These are phyloP conservation scores for Calycina marina DNA, from an alignment of 2,329 filamentous ascomycete species.

Conservation along the genomic window DNA sequence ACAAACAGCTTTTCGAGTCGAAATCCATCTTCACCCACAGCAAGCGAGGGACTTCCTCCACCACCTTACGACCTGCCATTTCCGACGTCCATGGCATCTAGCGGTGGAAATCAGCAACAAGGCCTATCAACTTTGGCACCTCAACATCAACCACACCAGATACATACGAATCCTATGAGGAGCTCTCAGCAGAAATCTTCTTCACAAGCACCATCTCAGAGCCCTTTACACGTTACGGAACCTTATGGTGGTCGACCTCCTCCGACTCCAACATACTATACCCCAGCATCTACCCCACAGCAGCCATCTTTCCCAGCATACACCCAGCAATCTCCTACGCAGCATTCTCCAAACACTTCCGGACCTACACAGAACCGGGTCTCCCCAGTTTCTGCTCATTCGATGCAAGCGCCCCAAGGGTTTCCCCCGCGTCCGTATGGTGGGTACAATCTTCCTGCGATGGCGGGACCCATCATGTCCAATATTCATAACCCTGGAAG, in stretches of 20 bases:
- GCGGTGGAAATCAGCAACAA: slow-evolving; percentile 20
- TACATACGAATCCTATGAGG: slow-evolving; percentile 30
- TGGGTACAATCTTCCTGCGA: slow-evolving; percentile 42
- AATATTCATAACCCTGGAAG: slow-evolving; percentile 62
- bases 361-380: slow-evolving; percentile 26
- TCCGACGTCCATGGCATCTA: slow-evolving; percentile 39
- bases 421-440: slow-evolving; percentile 33
- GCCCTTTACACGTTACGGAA: slow-evolving; percentile 44
- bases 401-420: slow-evolving; percentile 40
- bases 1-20: slow-evolving; percentile 36
- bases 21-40: slow-evolving; percentile 42
- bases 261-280: slow-evolving; percentile 42
- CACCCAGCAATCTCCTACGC: slow-evolving; percentile 34
- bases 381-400: slow-evolving; percentile 24
- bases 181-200: slow-evolving; percentile 32
- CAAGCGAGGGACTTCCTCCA: slow-evolving; percentile 46
- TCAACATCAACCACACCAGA: slow-evolving; percentile 18
- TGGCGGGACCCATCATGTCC: slow-evolving; percentile 56
- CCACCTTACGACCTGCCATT: slow-evolving; percentile 57
- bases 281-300: slow-evolving; percentile 33
- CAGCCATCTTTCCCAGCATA: slow-evolving; percentile 32
- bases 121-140: slow-evolving; percentile 25
- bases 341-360: slow-evolving; percentile 27
- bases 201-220: slow-evolving; percentile 34
- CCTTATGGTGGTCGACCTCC: slow-evolving; percentile 38